Percentiles rank a stretch among this genome's conserved stretches.
Evolutionary conservation across 129 eudicot genomes (phyloP).

Genomic region (Artemisia annua): DNA sequence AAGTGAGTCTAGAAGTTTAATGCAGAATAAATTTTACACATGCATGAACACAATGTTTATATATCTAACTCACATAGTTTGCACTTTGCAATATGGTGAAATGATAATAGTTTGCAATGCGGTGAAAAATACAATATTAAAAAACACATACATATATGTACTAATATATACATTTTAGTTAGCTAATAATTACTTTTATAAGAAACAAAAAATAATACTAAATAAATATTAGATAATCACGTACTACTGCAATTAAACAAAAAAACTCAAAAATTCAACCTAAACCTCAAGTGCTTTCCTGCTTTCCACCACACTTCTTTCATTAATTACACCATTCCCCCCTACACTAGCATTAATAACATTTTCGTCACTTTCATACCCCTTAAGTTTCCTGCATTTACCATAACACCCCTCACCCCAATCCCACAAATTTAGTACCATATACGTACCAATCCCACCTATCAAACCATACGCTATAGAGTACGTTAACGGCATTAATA

Average conservation of each 20-base stretch:
- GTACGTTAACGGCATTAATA: constrained; percentile 85
- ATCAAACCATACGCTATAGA: constrained; percentile 91
- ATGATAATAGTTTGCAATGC: no score
- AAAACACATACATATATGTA: no score
- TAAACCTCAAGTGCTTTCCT: constrained; percentile 39
- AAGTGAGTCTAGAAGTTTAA: no score
- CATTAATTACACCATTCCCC: constrained; percentile 23
- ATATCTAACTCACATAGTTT: no score
- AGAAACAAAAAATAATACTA: neutral
- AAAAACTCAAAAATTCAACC: constrained; percentile 11
- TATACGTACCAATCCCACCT: constrained; percentile 81
- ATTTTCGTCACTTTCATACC: constrained; percentile 8
- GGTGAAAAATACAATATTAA: no score
- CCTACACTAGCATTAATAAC: constrained; percentile 28
- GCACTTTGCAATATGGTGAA: no score
- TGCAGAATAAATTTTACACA: no score
- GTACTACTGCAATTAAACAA: neutral
- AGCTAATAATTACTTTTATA: neutral
- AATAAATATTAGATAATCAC: neutral
- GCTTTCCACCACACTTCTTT: constrained; percentile 28
- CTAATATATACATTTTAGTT: neutral
- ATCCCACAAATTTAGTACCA: constrained; percentile 80
- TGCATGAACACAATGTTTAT: no score
- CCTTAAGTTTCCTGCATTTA: constrained; percentile 42
- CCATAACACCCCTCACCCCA: constrained; percentile 49